Percentiles rank a stretch among this genome's conserved stretches.
These are phyloP conservation scores for Neurospora sp. DNA, from an alignment of 495 filamentous ascomycete species.

Conservation along the genomic window DNA sequence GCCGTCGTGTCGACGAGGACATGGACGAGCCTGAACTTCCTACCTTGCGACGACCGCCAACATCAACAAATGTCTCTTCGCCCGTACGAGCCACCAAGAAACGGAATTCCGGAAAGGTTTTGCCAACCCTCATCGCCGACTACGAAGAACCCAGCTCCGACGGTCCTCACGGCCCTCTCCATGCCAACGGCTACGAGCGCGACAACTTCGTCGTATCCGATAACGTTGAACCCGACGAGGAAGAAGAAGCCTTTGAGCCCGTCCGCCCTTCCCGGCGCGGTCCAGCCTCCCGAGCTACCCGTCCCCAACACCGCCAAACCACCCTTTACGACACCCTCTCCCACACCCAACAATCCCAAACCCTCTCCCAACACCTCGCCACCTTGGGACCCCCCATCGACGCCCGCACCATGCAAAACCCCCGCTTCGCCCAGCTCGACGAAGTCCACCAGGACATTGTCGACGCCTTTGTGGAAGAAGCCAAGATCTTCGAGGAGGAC, in stretches of 20 bases:
- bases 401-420: background rate
- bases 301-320: constrained; percentile 65
- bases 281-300: constrained; percentile 38
- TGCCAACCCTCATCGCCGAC: constrained; percentile 10
- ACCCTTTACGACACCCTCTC: constrained; percentile 35
- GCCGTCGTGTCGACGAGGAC: background rate
- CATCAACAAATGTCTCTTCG: constrained; percentile 82
- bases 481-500: constrained; percentile 53
- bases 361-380: background rate
- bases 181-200: constrained; percentile 35
- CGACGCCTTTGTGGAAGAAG: constrained; percentile 61
- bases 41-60: constrained; percentile 36
- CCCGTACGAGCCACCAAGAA: constrained; percentile 44
- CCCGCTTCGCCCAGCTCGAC: constrained; percentile 35
- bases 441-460: constrained; percentile 41
- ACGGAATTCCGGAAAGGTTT: constrained; percentile 37
- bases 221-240: constrained; percentile 34
- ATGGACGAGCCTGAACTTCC: constrained; percentile 13
- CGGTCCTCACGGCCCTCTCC: constrained; percentile 20
- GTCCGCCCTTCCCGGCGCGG: constrained; percentile 24
- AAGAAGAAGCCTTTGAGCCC: constrained; percentile 52
- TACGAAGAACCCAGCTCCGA: constrained; percentile 28
- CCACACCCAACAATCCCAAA: background rate
- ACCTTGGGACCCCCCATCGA: background rate
- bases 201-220: constrained; percentile 46